Conservation (phyloP, 345 rosid species). For the Conringia planisiliqua region DNA sequence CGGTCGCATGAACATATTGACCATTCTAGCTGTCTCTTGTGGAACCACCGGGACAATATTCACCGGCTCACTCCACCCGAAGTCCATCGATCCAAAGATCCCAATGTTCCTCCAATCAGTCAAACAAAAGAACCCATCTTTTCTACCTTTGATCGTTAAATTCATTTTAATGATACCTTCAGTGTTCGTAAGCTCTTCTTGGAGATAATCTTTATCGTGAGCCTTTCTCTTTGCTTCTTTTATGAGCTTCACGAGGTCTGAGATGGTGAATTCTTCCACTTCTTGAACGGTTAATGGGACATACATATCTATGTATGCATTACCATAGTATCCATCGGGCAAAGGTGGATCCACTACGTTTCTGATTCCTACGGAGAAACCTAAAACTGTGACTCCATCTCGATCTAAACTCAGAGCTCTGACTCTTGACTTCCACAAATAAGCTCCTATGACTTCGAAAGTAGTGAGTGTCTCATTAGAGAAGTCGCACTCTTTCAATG, state of each 20-base stretch:
- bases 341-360: slow-evolving; percentile 7
- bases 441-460: slow-evolving; percentile 26
- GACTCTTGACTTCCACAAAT: slow-evolving; percentile 23
- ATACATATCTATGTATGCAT: slow-evolving; percentile 14
- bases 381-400: slow-evolving; percentile 22
- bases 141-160: neutral
- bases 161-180: neutral
- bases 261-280: slow-evolving; percentile 2
- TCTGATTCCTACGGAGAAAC: slow-evolving; percentile 10
- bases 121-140: slow-evolving; percentile 5
- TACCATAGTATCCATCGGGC: slow-evolving; percentile 27
- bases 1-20: slow-evolving; percentile 15
- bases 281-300: slow-evolving; percentile 9
- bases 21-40: neutral
- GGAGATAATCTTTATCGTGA: neutral
- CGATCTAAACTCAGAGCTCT: slow-evolving; percentile 10
- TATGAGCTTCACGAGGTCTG: slow-evolving; percentile 14
- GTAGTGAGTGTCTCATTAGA: neutral
- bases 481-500: neutral
- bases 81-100: slow-evolving; percentile 24
- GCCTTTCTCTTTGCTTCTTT: slow-evolving; percentile 21
- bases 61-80: slow-evolving; percentile 27
- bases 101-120: slow-evolving; percentile 22
- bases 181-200: slow-evolving; percentile 5
- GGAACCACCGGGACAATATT: slow-evolving; percentile 18